Conservation (phyloP, 2,329 filamentous ascomycete genomes). For the Botryosphaeria dothidea region DNA sequence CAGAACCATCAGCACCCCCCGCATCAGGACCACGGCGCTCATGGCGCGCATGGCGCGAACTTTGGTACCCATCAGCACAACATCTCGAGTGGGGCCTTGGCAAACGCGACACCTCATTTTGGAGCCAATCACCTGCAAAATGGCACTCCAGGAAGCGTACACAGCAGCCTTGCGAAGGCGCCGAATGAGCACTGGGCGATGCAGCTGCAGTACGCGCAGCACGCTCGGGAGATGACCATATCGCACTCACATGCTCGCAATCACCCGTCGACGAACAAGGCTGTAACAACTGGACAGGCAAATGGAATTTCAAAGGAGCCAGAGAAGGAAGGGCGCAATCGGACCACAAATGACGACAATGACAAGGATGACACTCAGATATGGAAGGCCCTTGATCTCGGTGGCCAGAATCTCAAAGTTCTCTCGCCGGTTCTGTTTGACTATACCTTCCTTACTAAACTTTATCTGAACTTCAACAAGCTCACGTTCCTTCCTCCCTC, state of each 20-base stretch:
- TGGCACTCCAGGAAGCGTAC: constrained; percentile 56
- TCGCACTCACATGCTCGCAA: constrained; percentile 73
- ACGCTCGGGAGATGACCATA: constrained; percentile 68
- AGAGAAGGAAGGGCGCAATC: constrained; percentile 61
- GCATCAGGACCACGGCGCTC: constrained; percentile 56
- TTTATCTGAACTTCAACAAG: constrained; percentile 94
- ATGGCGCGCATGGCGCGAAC: constrained; percentile 47
- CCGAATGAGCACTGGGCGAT: constrained; percentile 79
- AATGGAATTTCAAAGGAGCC: constrained; percentile 52
- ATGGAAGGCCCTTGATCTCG: constrained; percentile 92
- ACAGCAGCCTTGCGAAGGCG: constrained; percentile 59
- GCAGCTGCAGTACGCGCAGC: constrained; percentile 78
- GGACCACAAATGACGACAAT: constrained; percentile 61
- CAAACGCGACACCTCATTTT: constrained; percentile 65
- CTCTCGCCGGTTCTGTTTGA: constrained; percentile 76
- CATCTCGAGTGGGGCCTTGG: constrained; percentile 61
- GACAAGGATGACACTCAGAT: constrained; percentile 61
- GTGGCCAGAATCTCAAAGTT: constrained; percentile 89
- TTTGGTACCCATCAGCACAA: constrained; percentile 63
- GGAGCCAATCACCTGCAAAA: constrained; percentile 61
- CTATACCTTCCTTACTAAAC: constrained; percentile 85
- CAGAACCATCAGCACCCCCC: constrained; percentile 61
- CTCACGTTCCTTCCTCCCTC: constrained; percentile 75
- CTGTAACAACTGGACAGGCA: constrained; percentile 57
- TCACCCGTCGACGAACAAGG: constrained; percentile 70